phyloP scores from a whole-genome alignment of 805 yeast genomes.

The Yamadazyma tumulicola region DNA sequence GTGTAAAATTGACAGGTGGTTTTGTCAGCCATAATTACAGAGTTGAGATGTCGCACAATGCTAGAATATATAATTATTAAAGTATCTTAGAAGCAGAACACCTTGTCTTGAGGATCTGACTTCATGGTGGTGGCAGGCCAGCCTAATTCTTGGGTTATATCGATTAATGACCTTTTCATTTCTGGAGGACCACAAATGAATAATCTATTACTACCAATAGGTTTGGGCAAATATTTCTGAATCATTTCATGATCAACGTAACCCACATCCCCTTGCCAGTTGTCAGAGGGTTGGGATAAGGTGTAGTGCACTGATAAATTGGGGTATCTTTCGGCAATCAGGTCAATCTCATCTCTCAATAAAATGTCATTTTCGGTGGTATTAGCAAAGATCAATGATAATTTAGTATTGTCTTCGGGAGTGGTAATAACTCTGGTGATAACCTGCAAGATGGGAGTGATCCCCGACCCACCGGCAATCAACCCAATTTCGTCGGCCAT shows the following conservation, averaged over 20 bases:
- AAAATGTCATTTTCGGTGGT: conserved; percentile 75
- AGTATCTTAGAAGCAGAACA: conserved; percentile 48
- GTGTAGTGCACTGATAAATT: conserved; percentile 59
- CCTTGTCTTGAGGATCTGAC: conserved; percentile 50
- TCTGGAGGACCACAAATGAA: conserved; percentile 74
- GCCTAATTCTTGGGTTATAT: conserved; percentile 55
- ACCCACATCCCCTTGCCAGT: conserved; percentile 61
- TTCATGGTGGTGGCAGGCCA: conserved; percentile 51
- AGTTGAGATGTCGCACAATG: too few relatives aligned
- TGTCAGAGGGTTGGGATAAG: conserved; percentile 40
- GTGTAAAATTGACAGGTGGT: conserved; percentile 55
- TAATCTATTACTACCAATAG: conserved; percentile 49
- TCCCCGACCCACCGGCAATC: conserved; percentile 86
- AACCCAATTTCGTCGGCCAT: conserved; percentile 62
- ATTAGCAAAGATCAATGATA: conserved; percentile 66
- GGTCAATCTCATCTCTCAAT: conserved; percentile 69
- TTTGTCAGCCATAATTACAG: conserved; percentile 1
- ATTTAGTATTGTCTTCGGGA: conserved; percentile 59
- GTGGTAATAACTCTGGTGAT: conserved; percentile 66
- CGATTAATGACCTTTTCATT: conserved; percentile 54
- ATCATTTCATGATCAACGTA: conserved; percentile 58
- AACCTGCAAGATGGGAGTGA: conserved; percentile 86
- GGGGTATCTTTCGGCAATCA: conserved; percentile 60
- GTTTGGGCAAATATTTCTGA: conserved; percentile 48
- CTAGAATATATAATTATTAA: too few relatives aligned